Evolutionary conservation across 2,329 filamentous ascomycete species (phyloP).

Genomic region (Fusarium anthophilum): DNA sequence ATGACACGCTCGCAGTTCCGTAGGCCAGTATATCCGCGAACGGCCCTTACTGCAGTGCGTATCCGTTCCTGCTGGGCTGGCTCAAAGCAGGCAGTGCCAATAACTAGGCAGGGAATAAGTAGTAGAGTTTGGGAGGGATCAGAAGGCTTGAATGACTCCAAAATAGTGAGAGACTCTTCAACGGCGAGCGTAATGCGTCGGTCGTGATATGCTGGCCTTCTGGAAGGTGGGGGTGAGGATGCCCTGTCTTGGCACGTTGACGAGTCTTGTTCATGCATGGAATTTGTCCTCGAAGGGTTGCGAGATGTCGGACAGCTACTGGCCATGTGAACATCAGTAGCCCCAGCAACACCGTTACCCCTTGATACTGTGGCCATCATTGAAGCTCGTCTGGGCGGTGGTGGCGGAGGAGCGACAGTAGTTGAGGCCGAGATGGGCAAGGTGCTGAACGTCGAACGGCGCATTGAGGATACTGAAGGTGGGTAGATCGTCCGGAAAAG

Average conservation of each 20-base stretch:
- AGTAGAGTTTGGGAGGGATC: constrained; percentile 69
- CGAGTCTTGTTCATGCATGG: constrained; percentile 51
- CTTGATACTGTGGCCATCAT: constrained; percentile 47
- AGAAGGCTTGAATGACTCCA: constrained; percentile 64
- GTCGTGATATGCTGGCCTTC: constrained; percentile 60
- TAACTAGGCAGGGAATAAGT: constrained; percentile 67
- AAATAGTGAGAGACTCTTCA: constrained; percentile 63
- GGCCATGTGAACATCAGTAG: constrained; percentile 29
- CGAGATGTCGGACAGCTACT: constrained; percentile 48
- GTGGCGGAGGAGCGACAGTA: constrained; percentile 21
- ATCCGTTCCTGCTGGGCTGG: constrained; percentile 62
- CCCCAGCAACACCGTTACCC: constrained; percentile 23
- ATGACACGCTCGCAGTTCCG: constrained; percentile 65
- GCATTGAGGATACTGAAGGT: constrained; percentile 49
- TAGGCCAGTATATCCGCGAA: constrained; percentile 68
- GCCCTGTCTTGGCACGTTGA: constrained; percentile 35
- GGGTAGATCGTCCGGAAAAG: constrained; percentile 70
- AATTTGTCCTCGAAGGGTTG: constrained; percentile 51
- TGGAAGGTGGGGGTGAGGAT: constrained; percentile 57
- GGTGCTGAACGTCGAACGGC: constrained; percentile 46
- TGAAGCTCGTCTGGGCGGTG: constrained; percentile 47
- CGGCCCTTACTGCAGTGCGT: constrained; percentile 57
- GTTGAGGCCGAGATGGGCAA: constrained; percentile 34
- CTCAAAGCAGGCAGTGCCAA: constrained; percentile 69
- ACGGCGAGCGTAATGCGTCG: constrained; percentile 63